Evolutionary conservation across 2,329 filamentous ascomycete species (phyloP), one percentile per base, ranked within the genome.

Genomic region (Calonectria pseudoturangicola): DNA sequence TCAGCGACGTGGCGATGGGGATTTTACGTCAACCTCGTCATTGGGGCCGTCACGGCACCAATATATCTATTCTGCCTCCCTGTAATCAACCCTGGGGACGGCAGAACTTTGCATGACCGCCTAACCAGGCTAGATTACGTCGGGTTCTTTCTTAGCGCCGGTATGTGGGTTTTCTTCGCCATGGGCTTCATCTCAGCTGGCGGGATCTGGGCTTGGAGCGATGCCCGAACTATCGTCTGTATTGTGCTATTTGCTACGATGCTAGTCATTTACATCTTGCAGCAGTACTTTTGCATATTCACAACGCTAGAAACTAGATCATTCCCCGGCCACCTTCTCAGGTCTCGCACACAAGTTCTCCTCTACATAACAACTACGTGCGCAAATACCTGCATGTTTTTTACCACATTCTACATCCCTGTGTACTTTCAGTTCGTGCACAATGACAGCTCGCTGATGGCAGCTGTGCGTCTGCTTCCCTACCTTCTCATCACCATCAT

Each of bases 251-350:
- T 48, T 21, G 41, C 13, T 4, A 25, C 18, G 3, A 4, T 47
- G 4, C 5, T 64, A 18, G 27, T 43, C 15, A n/a, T 16, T 8
- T 64, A 64, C 21, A 16, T 25, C 15, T 2, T 64, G 27, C 60
- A 64, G 27, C 60, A 64, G 16, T 47, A 45, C 28, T 36, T 48
- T 33, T 64, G 60, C 27, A 28, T 64, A 0, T 64, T 47, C 10
- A 64, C 60, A n/a, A 33, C 60, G 1, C 27, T 16, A 2, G 28
- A 45, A 16, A 64, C 25, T 21, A 25, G 60, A 21, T 47, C 43
- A 21, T 64, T 64, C 41, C 60, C 60, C 15, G 43, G 41, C 6
- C 60, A 64, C 16, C 43, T 64, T 2, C 41, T 64, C 41, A 48
- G 8, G 10, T 47, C 41, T 18, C 25, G 41, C 16, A 64, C 41